Percentiles rank a stretch among this genome's conserved stretches.
Conservation (phyloP, 129 eudicot species). For the Mikania micrantha region DNA sequence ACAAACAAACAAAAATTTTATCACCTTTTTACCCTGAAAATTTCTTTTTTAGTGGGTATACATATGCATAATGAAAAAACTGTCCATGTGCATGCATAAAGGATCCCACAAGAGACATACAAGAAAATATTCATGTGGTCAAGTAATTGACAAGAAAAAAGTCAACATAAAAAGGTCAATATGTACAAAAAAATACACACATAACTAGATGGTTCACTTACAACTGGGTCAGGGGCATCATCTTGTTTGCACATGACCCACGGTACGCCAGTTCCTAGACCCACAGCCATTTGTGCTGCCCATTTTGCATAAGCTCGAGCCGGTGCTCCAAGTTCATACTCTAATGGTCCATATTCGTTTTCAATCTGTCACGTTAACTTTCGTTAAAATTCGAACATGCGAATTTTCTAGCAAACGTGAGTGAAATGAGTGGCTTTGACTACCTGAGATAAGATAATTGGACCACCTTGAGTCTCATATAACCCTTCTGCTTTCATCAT, state of each 20-base stretch:
- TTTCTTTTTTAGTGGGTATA: background rate
- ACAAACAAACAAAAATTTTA: no score
- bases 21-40: background rate
- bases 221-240: slow-evolving; percentile 99
- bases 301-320: slow-evolving; percentile 73
- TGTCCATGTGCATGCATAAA: slow-evolving; percentile 16
- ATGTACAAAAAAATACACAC: slow-evolving; percentile 29
- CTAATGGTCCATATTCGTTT: slow-evolving; percentile 98
- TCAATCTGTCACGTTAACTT: slow-evolving; percentile 90
- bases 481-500: slow-evolving; percentile 87
- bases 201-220: no score
- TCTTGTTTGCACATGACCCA: slow-evolving; percentile 99
- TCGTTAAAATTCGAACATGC: no score
- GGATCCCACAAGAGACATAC: slow-evolving; percentile 9
- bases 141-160: slow-evolving; percentile 10
- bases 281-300: slow-evolving; percentile 97
- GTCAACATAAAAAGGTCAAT: slow-evolving; percentile 20
- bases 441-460: slow-evolving; percentile 97
- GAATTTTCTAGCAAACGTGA: no score
- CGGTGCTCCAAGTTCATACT: slow-evolving; percentile 85
- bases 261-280: slow-evolving; percentile 81
- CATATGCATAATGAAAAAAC: background rate
- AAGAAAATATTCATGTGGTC: slow-evolving; percentile 18
- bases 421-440: slow-evolving; percentile 4
- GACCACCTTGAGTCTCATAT: slow-evolving; percentile 91